Conservation (phyloP, 2,329 filamentous ascomycete species). For the Cladosporium sp. region DNA sequence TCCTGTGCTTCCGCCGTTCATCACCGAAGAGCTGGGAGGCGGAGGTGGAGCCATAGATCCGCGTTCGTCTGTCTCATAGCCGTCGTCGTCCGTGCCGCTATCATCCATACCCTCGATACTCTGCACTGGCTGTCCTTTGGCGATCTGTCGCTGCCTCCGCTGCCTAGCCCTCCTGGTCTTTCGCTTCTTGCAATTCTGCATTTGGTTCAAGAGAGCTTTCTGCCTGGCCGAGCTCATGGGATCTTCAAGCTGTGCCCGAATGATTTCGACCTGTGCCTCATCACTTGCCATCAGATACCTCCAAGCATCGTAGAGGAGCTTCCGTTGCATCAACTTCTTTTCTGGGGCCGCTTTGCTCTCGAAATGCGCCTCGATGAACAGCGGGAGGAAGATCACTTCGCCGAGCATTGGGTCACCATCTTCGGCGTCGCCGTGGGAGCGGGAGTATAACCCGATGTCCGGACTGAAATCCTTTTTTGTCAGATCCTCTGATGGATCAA, state of each 20-base stretch:
- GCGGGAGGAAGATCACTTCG: not conserved
- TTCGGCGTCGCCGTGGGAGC: not conserved
- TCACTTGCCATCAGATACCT: not conserved
- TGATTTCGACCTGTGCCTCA: not conserved
- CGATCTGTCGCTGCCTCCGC: not conserved
- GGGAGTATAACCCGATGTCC: not conserved
- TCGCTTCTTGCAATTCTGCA: not conserved
- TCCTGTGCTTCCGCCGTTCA: no score
- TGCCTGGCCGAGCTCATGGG: not conserved
- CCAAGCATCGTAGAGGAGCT: not conserved
- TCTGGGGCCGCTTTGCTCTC: not conserved
- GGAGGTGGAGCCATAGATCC: not conserved
- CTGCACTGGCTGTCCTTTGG: not conserved
- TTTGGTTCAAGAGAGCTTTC: not conserved
- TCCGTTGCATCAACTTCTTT: not conserved
- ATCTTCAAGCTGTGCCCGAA: not conserved
- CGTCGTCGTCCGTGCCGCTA: not conserved
- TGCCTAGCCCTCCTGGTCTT: not conserved
- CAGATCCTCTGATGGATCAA: not conserved
- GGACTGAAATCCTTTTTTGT: not conserved
- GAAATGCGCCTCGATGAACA: not conserved
- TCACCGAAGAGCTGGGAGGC: no score
- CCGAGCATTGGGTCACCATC: not conserved
- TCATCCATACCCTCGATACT: not conserved
- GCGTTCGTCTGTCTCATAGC: not conserved